Evolutionary conservation across 1,284 basidiomycete species (phyloP).

Genomic region (Malassezia slooffiae): DNA sequence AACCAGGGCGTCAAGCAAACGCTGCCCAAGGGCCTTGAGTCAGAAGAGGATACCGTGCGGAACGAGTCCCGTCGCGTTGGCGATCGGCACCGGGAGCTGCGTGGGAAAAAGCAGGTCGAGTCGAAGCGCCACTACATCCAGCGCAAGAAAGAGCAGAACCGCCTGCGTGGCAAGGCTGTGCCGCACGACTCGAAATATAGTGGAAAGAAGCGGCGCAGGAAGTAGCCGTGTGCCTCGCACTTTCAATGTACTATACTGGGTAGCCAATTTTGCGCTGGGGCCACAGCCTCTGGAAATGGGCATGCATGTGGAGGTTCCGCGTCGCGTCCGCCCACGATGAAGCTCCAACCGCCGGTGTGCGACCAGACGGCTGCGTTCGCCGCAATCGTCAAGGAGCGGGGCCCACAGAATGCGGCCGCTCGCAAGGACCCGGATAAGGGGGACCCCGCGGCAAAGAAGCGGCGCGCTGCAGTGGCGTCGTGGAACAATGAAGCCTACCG

Average conservation of each 20-base stretch:
- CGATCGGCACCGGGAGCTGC: constrained; percentile 47
- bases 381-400: not conserved
- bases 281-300: not conserved
- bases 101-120: constrained; percentile 49
- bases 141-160: constrained; percentile 54
- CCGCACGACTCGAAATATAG: constrained; percentile 40
- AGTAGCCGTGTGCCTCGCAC: not conserved
- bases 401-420: not conserved
- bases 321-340: not conserved
- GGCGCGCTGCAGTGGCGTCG: constrained; percentile 1
- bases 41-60: constrained; percentile 23
- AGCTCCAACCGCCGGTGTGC: constrained; percentile 2
- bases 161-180: constrained; percentile 52
- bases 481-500: constrained; percentile 9
- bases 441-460: constrained; percentile 1
- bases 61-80: constrained; percentile 28
- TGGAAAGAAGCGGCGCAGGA: constrained; percentile 16
- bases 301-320: constrained; percentile 11
- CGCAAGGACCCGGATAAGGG: not conserved
- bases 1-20: constrained; percentile 24
- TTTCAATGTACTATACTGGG: not conserved
- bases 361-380: constrained; percentile 7
- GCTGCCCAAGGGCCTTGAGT: constrained; percentile 29
- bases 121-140: constrained; percentile 51
- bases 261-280: no score